Base-by-base conservation (phyloP, 208 protist species). In the Trichomonas gallinae region DNA sequence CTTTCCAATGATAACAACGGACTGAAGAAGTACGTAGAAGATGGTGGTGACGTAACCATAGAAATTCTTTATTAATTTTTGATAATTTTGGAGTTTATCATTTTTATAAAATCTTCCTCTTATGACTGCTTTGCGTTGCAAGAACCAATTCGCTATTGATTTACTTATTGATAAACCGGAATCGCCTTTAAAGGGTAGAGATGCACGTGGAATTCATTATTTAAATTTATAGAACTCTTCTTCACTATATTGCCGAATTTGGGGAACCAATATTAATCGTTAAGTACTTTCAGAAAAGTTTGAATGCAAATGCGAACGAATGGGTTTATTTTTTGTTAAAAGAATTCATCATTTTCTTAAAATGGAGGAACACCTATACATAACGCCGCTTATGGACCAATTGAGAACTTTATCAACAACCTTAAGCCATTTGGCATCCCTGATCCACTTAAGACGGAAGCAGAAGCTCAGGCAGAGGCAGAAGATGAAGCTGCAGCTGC, bases 171-270 rank as follows among this genome's bases (percentile, higher is more conserved):
- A 93, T 36, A 23, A 26, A 51, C 11, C 11, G n/a, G 87, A 72
- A 72, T 72, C 87, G 26, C 40, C 42, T 93, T 93, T 93, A 36
- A 51, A 42, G 46, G 40, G 11, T 38, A 23, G 87, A 48, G 87
- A 93, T 89, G 15, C 26, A 38, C 15, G 87, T 38, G 42, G 42
- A 38, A 48, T 89, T 89, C n/a, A 34, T 89, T 48, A 45, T 48
- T 38, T 89, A 48, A 15, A 87, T 13, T 87, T 42, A 42, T 42
- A 13, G 83, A 48, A 93, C 87, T 38, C 45, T 93, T 51, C 87
- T 93, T 38, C 87, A 93, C 51, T 93, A 93, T 36, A 44, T 44
- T 38, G 87, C 87, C n/a, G 87, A 93, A 93, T 93, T 34, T 58
- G 44, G 44, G 10, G 40, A 93, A 51, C 87, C 87, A 48, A 48